These are phyloP conservation scores for Saccharomyces paradoxus DNA, from an alignment of 805 yeast genomes.

Conservation along the genomic window DNA sequence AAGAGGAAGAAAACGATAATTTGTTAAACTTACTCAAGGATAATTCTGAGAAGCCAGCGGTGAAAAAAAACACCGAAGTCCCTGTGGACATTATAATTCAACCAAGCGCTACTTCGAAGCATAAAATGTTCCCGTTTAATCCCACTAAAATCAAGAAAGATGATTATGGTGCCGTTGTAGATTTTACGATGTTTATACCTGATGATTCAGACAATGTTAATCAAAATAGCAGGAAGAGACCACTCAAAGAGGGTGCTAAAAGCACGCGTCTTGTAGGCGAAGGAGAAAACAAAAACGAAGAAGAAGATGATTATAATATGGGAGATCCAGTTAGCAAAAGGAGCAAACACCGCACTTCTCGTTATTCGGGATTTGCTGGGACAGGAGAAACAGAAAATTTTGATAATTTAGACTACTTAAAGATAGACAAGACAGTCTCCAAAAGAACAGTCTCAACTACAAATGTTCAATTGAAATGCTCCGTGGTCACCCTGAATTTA, in stretches of 20 bases:
- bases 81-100: conserved; percentile 25
- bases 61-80: conserved; percentile 9
- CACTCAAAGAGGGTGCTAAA: conserved; percentile 17
- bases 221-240: conserved; percentile 26
- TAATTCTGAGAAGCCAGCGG: neutral
- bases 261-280: neutral
- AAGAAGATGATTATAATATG: conserved; percentile 23
- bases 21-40: conserved; percentile 17
- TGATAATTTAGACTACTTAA: conserved; percentile 45
- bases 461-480: conserved; percentile 54
- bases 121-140: conserved; percentile 70
- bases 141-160: conserved; percentile 56
- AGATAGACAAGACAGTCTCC: conserved; percentile 46
- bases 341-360: conserved; percentile 9
- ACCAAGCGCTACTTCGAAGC: conserved; percentile 25
- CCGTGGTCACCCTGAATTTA: conserved; percentile 67
- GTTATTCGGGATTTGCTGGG: neutral
- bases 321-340: conserved; percentile 15
- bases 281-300: conserved; percentile 19
- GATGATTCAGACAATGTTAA: conserved; percentile 38
- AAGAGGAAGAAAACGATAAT: conserved; percentile 31
- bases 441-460: conserved; percentile 31
- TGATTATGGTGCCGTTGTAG: conserved; percentile 80
- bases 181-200: conserved; percentile 50
- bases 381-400: conserved; percentile 29